Evolutionary conservation across 805 yeast genomes (phyloP), one percentile per base, ranked within the genome.

Genomic region (Myxozyma nipponensis): DNA sequence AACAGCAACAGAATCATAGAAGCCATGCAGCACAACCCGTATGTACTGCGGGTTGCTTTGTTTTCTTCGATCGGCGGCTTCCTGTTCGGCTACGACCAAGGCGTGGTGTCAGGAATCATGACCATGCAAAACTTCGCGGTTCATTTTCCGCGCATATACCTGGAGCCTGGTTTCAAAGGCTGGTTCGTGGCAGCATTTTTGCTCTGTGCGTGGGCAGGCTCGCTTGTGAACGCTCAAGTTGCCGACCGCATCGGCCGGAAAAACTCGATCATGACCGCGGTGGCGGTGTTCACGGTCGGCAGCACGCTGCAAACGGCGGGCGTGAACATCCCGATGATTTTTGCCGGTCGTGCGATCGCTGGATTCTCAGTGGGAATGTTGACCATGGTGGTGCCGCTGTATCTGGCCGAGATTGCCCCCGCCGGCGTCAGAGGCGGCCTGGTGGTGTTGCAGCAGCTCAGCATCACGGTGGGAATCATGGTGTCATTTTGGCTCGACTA

Each of bases 311-410:
- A 56, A 21, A 34, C 55, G 43, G 63, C 73, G 9, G 62, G 74
- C n/a, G 62, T 56, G 44, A 49, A 61, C 39, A 55, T 56, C 13
- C 66, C 66, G 9, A 65, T 66, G 59, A 46, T 65, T 37, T 49
- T 76, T 75, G 53, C 75, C 76, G 5, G 83, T 5, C 70, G 82
- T 57, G 74, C 72, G 36, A 62, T 78, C 39, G 70, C 78, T 21
- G 83, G 83, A 4, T 42, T 78, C 17, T 79, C 81, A 30, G 76
- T 77, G 45, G 83, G 83, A 2, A 74, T 75, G 23, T 70, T 77
- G 41, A 71, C 81, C 1, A 72, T 73, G 62, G 63, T 77, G 49
- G 77, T 77, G 0, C 79, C 81, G 9, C 34, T 60, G 15, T 61
- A 61, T 54, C 56, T 47, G 34, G 56, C 63, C 5, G 66, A 63